Evolutionary conservation across 139 green algal species (phyloP), one percentile per base, ranked within the genome.

Genomic region (Chlorella sp.): DNA sequence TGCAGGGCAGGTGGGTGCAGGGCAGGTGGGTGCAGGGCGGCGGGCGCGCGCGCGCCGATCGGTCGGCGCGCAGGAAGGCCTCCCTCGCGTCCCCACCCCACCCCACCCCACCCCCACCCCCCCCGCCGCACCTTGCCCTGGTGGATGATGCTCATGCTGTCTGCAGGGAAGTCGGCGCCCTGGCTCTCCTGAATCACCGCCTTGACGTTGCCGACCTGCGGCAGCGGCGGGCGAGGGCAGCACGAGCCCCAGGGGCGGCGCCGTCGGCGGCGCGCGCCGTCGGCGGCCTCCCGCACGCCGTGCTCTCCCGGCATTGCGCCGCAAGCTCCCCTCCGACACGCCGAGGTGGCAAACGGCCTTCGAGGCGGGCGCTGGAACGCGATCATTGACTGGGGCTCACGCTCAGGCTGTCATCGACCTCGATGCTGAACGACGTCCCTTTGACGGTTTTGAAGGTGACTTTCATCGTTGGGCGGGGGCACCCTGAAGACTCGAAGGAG

Each of bases 401-500:
- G 67, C 79, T 93, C 11, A 83, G 86, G 9, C 59, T 61, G 5
- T 79, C 77, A 23, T 97, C 94, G 0, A 93, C 83, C 25, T 93
- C 87, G 19, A 97, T 33, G 25, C 88, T 77, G 71, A 98, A 98
- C 29, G 78, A 84, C 25, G 88, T 84, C 27, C 94, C 94, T 41
- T 85, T 82, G 43, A 98, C 87, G 3, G 91, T 98, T 65, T 93
- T 90, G 67, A 98, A 93, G 6, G 91, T 97, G 5, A 98, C 73
- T 79, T 97, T 92, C 91, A 98, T 97, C 23, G 9, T 70, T 35
- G 23, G 45, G 23, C 46, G 29, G 23, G 66, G 5, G 29, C 8
- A 17, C 8, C n/a, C 45, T 35, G 31, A 48, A 21, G 31, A 71
- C 46, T 27, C 42, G 63, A 71, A 71, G 14, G n/a, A 71, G 55